Evolutionary conservation across 768 basidiomycete species (phyloP), one percentile per base, ranked within the genome.

Genomic region (Daedaleopsis nitida): DNA sequence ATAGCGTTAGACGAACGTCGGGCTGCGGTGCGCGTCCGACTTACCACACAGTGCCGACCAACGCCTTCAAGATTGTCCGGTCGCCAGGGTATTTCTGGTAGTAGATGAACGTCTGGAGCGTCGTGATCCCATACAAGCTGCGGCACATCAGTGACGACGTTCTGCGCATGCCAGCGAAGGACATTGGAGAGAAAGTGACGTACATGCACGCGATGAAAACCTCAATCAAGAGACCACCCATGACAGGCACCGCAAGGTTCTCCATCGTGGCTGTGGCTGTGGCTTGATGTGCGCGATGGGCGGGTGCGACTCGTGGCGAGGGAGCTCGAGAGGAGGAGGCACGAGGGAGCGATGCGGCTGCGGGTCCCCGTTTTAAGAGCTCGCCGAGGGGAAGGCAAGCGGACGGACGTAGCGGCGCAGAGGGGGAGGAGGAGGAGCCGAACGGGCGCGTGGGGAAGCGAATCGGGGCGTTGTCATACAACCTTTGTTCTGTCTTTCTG

Each of bases 181-280:
- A n/a, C n/a, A n/a, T n/a, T n/a, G n/a, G n/a, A n/a, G n/a, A n/a
- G 35, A 21, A 19, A 13, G 37, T 5, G 3, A 59, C 62, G 19
- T n/a, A 59, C 62, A 64, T 59, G 55, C 59, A 64, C 11, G 62
- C 62, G 52, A 64, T 44, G 51, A 55, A 64, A 3, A 59, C n/a
- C 55, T 59, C 62, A 45, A 64, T 53, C 57, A 64, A 39, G 35
- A 64, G 53, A 9, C 62, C 62, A 8, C 62, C 62, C 10, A 64
- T 56, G 34, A 64, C 50, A 23, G 58, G 38, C 14, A 55, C 62
- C 1, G 62, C 62, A 13, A 52, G 52, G 32, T 57, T 62, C 1
- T 11, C 61, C 56, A 62, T 62, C 19, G 24, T 37, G 19, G 51
- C 37, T 32, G 24, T 37, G 19, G 51, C 37, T 32, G 27, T 32